Evolutionary conservation across 1,139 yeast species (phyloP).

Genomic region (Candida tetrigidarum): DNA sequence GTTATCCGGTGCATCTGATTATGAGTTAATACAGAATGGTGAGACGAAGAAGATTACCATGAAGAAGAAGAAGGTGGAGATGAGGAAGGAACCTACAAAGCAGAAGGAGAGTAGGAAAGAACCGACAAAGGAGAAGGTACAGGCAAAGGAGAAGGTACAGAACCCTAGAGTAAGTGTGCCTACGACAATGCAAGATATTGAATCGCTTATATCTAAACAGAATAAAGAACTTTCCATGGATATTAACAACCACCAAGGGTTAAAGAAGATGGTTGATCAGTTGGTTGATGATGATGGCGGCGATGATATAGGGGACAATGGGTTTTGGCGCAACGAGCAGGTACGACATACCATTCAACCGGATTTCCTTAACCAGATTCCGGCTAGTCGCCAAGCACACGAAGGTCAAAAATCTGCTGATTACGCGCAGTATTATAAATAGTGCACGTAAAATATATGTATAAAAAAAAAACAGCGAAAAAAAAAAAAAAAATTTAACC

Average conservation of each 20-base stretch:
- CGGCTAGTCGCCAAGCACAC: neutral
- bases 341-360: neutral
- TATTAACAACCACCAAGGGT: conserved; percentile 12
- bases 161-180: conserved; percentile 14
- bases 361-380: conserved; percentile 1
- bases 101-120: too few relatives aligned
- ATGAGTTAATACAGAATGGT: neutral
- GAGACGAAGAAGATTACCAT: conserved; percentile 2
- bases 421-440: neutral
- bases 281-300: conserved; percentile 16
- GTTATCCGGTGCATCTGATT: conserved; percentile 5
- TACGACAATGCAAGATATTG: conserved; percentile 33
- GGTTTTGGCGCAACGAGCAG: conserved; percentile 18
- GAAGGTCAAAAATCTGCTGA: neutral
- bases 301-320: conserved; percentile 8
- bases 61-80: neutral
- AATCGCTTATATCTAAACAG: conserved; percentile 33
- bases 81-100: too few relatives aligned
- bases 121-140: conserved; percentile 8
- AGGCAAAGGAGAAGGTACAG: conserved; percentile 11
- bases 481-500: neutral
- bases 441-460: neutral
- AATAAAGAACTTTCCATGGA: conserved; percentile 12
- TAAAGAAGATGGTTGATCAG: conserved; percentile 24
- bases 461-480: neutral